phyloP scores from a whole-genome alignment of 768 basidiomycete species.

The Lactarius deliciosus region DNA sequence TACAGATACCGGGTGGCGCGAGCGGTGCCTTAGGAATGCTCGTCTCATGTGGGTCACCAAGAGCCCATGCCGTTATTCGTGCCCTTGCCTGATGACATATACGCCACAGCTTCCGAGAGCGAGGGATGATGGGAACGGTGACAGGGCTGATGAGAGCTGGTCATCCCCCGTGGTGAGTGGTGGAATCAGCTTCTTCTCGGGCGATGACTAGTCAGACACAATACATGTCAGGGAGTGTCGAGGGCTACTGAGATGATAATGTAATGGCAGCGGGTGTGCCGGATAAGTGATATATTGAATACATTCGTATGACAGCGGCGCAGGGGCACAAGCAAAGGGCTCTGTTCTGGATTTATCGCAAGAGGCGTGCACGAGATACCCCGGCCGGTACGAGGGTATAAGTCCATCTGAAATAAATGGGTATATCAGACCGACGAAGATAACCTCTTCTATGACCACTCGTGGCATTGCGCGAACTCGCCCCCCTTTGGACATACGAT shows the following conservation, averaged over 20 bases:
- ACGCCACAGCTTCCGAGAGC: not conserved
- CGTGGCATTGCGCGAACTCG: not conserved
- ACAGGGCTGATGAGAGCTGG: not conserved
- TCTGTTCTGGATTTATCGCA: not conserved
- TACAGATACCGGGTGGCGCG: not conserved
- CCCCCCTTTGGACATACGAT: not conserved
- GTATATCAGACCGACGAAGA: not conserved
- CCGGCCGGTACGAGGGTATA: not conserved
- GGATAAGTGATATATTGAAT: not conserved
- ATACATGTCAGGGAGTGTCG: not conserved
- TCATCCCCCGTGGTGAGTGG: not conserved
- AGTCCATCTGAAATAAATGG: not conserved
- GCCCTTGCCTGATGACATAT: not conserved
- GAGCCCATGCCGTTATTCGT: not conserved
- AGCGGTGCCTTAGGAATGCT: not conserved
- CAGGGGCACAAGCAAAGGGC: not conserved
- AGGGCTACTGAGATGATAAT: not conserved
- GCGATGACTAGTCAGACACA: not conserved
- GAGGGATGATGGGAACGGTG: not conserved
- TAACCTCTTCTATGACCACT: not conserved
- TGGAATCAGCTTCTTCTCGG: too few relatives aligned
- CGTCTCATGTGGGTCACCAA: not conserved
- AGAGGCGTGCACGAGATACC: not conserved
- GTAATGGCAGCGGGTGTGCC: not conserved
- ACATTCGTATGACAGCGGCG: not conserved